These are phyloP conservation scores for Phlebopus sp. DNA, from an alignment of 1,284 basidiomycete species.

Conservation along the genomic window DNA sequence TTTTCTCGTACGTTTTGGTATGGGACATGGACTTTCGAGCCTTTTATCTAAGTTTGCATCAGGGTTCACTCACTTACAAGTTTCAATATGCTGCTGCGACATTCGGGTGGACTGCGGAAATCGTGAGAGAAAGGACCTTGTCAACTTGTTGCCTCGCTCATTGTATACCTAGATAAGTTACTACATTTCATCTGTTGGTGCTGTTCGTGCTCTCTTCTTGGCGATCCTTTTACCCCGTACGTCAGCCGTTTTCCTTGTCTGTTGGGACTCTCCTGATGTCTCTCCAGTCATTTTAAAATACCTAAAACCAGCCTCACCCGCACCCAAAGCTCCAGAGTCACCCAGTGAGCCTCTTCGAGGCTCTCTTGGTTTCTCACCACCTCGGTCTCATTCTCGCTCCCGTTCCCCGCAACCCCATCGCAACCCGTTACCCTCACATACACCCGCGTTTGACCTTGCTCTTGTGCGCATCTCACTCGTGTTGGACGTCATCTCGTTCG, in stretches of 20 bases:
- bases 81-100: slow-evolving; percentile 67
- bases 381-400: slow-evolving; percentile 35
- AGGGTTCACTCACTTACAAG: slow-evolving; percentile 66
- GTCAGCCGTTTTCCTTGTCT: slow-evolving; percentile 16
- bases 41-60: slow-evolving; percentile 5
- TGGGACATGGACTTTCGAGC: neutral
- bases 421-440: slow-evolving; percentile 31
- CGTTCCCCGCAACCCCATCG: slow-evolving; percentile 6
- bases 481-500: slow-evolving; percentile 57
- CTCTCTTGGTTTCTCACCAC: slow-evolving; percentile 5
- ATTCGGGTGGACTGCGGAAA: slow-evolving; percentile 74
- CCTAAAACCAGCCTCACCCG: slow-evolving; percentile 40
- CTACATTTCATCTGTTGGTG: slow-evolving; percentile 64
- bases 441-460: slow-evolving; percentile 56
- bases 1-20: slow-evolving; percentile 48
- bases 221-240: slow-evolving; percentile 66
- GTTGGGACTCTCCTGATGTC: slow-evolving; percentile 2
- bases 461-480: slow-evolving; percentile 57
- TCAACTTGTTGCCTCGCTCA: slow-evolving; percentile 8
- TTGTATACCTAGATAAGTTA: slow-evolving; percentile 63
- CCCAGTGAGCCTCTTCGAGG: slow-evolving; percentile 34
- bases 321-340: slow-evolving; percentile 30
- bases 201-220: slow-evolving; percentile 58
- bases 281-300: slow-evolving; percentile 52
- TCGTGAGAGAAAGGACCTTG: slow-evolving; percentile 42